These are phyloP conservation scores for Auriscalpium vulgare DNA, from an alignment of 768 basidiomycete genomes.

Conservation along the genomic window DNA sequence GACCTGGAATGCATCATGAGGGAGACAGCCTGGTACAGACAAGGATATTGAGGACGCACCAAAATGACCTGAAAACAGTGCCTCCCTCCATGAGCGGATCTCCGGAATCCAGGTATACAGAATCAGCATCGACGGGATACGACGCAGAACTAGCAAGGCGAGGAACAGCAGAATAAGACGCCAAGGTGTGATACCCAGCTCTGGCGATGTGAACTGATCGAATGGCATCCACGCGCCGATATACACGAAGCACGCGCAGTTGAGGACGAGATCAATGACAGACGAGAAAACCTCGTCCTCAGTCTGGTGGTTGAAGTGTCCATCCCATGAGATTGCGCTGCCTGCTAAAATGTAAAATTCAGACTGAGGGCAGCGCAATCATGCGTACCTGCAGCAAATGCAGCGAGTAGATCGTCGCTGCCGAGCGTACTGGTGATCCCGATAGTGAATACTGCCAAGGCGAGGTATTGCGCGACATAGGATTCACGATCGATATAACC, in stretches of 20 bases:
- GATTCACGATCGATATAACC: constrained; percentile 75
- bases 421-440: constrained; percentile 79
- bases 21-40: neutral
- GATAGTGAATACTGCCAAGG: constrained; percentile 62
- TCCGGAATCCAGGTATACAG: constrained; percentile 86
- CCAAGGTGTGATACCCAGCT: constrained; percentile 62
- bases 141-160: constrained; percentile 61
- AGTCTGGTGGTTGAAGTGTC: constrained; percentile 68
- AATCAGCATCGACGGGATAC: constrained; percentile 71
- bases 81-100: constrained; percentile 77
- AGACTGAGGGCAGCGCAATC: neutral
- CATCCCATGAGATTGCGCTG: constrained; percentile 88
- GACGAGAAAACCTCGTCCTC: constrained; percentile 85
- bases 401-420: constrained; percentile 82
- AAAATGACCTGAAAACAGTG: constrained; percentile 88
- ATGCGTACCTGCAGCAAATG: constrained; percentile 68
- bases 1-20: constrained; percentile 29
- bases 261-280: constrained; percentile 82
- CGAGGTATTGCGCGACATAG: constrained; percentile 79
- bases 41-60: constrained; percentile 29
- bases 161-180: constrained; percentile 61
- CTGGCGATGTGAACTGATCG: constrained; percentile 42
- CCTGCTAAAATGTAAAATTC: constrained; percentile 36
- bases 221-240: constrained; percentile 86
- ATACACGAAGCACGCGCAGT: constrained; percentile 75